These are phyloP conservation scores for Fusarium lyarnte DNA, from an alignment of 2,329 filamentous ascomycete species.

Conservation along the genomic window DNA sequence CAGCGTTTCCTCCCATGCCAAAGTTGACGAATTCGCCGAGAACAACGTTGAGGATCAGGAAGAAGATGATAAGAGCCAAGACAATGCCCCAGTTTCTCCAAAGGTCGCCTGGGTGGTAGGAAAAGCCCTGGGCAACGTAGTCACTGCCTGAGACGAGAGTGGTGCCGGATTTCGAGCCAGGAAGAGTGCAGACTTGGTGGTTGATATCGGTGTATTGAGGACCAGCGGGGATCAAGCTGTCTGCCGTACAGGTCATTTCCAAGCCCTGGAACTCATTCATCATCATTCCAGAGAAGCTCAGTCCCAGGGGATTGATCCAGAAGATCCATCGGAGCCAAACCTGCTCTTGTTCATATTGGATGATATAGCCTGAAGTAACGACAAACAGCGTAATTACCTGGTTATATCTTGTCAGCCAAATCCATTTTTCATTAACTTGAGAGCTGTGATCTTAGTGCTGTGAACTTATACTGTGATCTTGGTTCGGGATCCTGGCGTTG, in stretches of 20 bases:
- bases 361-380: slow-evolving; percentile 83
- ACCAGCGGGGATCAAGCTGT: slow-evolving; percentile 77
- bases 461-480: no score
- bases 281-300: slow-evolving; percentile 83
- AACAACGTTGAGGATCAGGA: slow-evolving; percentile 78
- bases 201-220: slow-evolving; percentile 74
- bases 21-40: slow-evolving; percentile 82
- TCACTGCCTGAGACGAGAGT: slow-evolving; percentile 69
- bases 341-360: slow-evolving; percentile 79
- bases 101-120: slow-evolving; percentile 72
- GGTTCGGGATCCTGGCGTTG: no score
- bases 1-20: slow-evolving; percentile 81
- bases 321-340: slow-evolving; percentile 84
- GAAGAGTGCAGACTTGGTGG: slow-evolving; percentile 83
- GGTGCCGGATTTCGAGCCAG: slow-evolving; percentile 75
- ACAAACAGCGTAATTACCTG: slow-evolving; percentile 77
- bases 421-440: no score
- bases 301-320: slow-evolving; percentile 78
- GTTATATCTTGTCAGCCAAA: background rate
- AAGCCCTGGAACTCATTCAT: slow-evolving; percentile 83
- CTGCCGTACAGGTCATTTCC: slow-evolving; percentile 73
- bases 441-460: no score
- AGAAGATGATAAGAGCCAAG: slow-evolving; percentile 76
- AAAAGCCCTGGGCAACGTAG: slow-evolving; percentile 76
- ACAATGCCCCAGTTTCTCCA: slow-evolving; percentile 91